Evolutionary conservation across 1,284 basidiomycete species (phyloP).

Genomic region (Ganoderma boninense): DNA sequence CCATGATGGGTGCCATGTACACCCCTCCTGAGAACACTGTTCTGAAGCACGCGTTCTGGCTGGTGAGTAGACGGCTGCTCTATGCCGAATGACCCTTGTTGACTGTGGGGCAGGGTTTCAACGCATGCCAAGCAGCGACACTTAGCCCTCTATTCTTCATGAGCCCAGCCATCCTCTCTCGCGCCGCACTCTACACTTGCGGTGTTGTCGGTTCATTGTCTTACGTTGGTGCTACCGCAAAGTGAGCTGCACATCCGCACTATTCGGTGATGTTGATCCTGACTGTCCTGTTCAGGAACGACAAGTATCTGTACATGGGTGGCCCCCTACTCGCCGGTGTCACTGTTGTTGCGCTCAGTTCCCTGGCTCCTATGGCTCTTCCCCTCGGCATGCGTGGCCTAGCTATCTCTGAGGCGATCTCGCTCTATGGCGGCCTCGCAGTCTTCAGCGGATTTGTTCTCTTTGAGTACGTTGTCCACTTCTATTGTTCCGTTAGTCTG

Average conservation of each 20-base stretch:
- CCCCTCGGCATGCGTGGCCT: constrained; percentile 83
- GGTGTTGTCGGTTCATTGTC: constrained; percentile 87
- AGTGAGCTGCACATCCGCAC: constrained; percentile 49
- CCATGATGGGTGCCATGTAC: constrained; percentile 82
- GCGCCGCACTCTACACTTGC: constrained; percentile 89
- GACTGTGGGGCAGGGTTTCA: constrained; percentile 69
- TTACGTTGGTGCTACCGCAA: constrained; percentile 91
- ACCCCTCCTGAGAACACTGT: constrained; percentile 77
- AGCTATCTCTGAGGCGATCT: constrained; percentile 81
- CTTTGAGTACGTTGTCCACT: constrained; percentile 66
- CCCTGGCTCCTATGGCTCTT: constrained; percentile 87
- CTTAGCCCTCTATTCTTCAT: constrained; percentile 88
- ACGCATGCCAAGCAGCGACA: constrained; percentile 86
- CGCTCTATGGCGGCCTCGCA: constrained; percentile 87
- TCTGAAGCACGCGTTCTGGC: constrained; percentile 82
- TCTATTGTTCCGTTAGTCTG: background rate
- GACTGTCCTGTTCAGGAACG: constrained; percentile 58
- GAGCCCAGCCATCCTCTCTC: constrained; percentile 85
- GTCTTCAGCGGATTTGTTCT: constrained; percentile 90
- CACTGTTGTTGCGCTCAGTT: constrained; percentile 86
- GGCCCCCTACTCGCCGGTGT: constrained; percentile 87
- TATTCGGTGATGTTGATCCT: constrained; percentile 3
- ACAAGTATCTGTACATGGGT: constrained; percentile 88
- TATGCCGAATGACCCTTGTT: constrained; percentile 1
- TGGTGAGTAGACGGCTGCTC: constrained; percentile 55